Conservation (phyloP, 164 flowering plant genomes). For the Berberis thunbergii region DNA sequence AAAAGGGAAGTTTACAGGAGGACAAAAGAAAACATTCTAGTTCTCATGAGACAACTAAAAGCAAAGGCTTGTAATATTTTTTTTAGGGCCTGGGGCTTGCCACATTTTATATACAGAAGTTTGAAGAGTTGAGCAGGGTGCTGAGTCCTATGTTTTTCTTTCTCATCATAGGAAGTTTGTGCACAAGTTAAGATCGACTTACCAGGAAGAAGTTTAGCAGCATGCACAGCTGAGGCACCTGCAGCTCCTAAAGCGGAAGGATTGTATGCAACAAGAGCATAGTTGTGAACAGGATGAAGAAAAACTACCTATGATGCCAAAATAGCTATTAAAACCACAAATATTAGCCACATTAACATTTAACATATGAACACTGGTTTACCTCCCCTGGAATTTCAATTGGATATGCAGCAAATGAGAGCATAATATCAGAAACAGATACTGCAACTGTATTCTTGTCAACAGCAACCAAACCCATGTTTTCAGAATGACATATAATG, state of each 20-base stretch:
- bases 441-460: slow-evolving; percentile 92
- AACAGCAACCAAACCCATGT: slow-evolving; percentile 75
- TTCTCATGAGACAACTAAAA: too few species aligned
- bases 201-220: slow-evolving; percentile 94
- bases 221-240: slow-evolving; percentile 72
- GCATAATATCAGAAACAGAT: slow-evolving; percentile 86
- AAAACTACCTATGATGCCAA: slow-evolving; percentile 65
- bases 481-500: slow-evolving; percentile 68
- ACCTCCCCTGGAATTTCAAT: slow-evolving; percentile 98
- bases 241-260: slow-evolving; percentile 73
- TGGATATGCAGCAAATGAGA: slow-evolving; percentile 95
- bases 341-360: background rate
- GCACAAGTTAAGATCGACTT: slow-evolving; percentile 2
- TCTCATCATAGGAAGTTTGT: too few species aligned
- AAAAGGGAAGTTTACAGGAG: too few species aligned
- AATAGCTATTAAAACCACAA: background rate
- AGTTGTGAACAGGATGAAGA: slow-evolving; percentile 93
- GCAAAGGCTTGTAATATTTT: too few species aligned
- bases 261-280: slow-evolving; percentile 86
- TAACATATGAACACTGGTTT: slow-evolving; percentile 2
- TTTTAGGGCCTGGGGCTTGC: too few species aligned
- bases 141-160: too few species aligned
- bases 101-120: too few species aligned
- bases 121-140: too few species aligned
- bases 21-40: too few species aligned